A percentile compares a stretch with the other conserved stretches of the same genome.
These are phyloP conservation scores for Fremontodendron californicum DNA, from an alignment of 345 rosid genomes.

Conservation along the genomic window DNA sequence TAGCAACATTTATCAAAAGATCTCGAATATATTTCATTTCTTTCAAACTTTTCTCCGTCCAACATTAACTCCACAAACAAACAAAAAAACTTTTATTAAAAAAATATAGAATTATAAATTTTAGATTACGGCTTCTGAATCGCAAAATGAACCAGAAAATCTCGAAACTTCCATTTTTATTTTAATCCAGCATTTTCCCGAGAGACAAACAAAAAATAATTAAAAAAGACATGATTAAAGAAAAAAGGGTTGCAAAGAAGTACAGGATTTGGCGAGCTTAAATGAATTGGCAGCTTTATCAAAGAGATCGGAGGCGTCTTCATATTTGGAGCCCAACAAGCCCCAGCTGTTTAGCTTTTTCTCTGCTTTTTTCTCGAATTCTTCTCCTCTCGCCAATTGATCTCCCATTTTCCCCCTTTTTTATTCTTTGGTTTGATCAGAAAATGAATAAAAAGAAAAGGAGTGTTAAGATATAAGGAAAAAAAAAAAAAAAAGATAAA, in stretches of 20 bases:
- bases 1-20: background rate
- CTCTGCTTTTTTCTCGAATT: slow-evolving; percentile 67
- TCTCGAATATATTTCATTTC: background rate
- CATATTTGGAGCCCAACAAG: slow-evolving; percentile 55
- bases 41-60: background rate
- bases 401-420: slow-evolving; percentile 41
- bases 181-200: slow-evolving; percentile 4
- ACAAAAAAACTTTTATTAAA: background rate
- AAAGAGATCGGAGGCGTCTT: slow-evolving; percentile 76
- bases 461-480: background rate
- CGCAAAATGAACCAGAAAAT: background rate
- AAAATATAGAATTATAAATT: background rate
- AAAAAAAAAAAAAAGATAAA: background rate
- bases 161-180: background rate
- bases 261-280: slow-evolving; percentile 75
- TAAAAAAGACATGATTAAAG: background rate
- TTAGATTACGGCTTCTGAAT: background rate
- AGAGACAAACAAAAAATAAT: background rate
- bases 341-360: slow-evolving; percentile 63
- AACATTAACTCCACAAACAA: background rate
- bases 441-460: background rate
- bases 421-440: background rate
- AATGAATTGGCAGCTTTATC: slow-evolving; percentile 67
- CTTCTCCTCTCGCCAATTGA: slow-evolving; percentile 53
- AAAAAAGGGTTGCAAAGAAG: background rate